A percentile compares a stretch with the other conserved stretches of the same genome.
phyloP scores from a whole-genome alignment of 2,329 filamentous ascomycete genomes.

The Polytolypa hystricis region DNA sequence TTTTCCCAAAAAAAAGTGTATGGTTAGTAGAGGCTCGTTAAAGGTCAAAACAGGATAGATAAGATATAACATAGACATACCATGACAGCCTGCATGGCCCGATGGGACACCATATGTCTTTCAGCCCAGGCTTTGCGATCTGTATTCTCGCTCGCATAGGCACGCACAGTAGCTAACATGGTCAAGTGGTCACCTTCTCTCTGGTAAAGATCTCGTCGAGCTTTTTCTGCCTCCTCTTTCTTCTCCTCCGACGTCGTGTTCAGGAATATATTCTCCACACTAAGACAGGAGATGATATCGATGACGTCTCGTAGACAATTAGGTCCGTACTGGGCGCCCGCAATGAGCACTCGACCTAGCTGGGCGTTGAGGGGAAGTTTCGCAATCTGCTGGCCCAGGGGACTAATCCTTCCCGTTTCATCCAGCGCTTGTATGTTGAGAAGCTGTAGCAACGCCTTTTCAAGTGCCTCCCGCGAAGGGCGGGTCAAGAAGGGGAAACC shows the following conservation, averaged over 20 bases:
- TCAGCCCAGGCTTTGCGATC: conserved; percentile 52
- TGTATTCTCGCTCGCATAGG: conserved; percentile 46
- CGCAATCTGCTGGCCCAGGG: conserved; percentile 64
- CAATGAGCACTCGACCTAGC: conserved; percentile 71
- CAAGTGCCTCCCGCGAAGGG: conserved; percentile 64
- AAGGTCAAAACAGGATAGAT: not conserved
- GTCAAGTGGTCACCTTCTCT: conserved; percentile 56
- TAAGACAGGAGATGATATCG: conserved; percentile 64
- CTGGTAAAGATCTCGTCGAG: conserved; percentile 45
- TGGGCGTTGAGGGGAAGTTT: conserved; percentile 72
- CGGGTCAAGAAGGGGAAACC: conserved; percentile 76
- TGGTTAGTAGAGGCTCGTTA: not conserved
- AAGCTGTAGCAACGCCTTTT: conserved; percentile 72
- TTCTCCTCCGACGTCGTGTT: conserved; percentile 49
- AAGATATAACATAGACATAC: no score
- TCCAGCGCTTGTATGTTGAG: conserved; percentile 66
- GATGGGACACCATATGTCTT: conserved; percentile 48
- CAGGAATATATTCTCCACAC: conserved; percentile 53
- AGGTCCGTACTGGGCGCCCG: conserved; percentile 57
- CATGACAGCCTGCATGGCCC: conserved; percentile 56
- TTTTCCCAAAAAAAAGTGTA: not conserved
- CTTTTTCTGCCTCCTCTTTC: conserved; percentile 46
- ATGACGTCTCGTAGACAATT: conserved; percentile 73
- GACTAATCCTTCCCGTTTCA: conserved; percentile 61
- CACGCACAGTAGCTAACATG: conserved; percentile 48